Base-by-base conservation (phyloP, 805 yeast species). In the Torulaspora indica region DNA sequence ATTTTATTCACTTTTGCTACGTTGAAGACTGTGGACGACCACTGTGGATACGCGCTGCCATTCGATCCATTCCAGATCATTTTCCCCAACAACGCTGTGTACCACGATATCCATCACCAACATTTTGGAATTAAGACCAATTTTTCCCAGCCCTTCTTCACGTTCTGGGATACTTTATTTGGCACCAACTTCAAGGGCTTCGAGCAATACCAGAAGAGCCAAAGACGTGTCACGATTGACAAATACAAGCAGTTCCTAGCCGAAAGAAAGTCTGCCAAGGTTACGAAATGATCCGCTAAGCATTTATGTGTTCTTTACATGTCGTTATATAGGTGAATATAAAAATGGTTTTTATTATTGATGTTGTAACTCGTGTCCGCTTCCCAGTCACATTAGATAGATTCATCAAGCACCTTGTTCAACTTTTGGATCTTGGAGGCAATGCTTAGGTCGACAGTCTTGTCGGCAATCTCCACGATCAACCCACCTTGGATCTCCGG, bases 51-150 rank as follows among this genome's bases (percentile, higher is more conserved):
- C 66, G 80, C 90, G 23, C 72, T 93, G 44, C 98, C 98, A 12
- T 85, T 72, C 64, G 98, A 93, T 66, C 80, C 90, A 17, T 85
- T 93, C 74, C 98, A 93, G 72, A 61, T 79, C 34, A 45, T 91
- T 17, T 93, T 93, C 77, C 98, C 97, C 51, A 93, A 93, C 70
- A 89, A 93, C 62, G 85, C 98, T 10, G 84, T 89, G 25, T 93
- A 89, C 66, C 98, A 93, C 61, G 98, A 93, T 67, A 90, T 93
- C 55, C 98, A 93, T 64, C 98, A 93, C 68, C 98, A 93, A 73
- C 80, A 79, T 57, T 93, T 91, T 74, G 98, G 98, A 30, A 81
- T 93, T 68, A 88, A 88, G 71, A 80, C 83, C 45, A 93, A 93
- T 70, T 93, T 82, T 60, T 82, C 95, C 10, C 98, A 93, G 72